Base-by-base conservation (phyloP, 1,284 basidiomycete genomes). In the Ceratobasidium sp. region DNA sequence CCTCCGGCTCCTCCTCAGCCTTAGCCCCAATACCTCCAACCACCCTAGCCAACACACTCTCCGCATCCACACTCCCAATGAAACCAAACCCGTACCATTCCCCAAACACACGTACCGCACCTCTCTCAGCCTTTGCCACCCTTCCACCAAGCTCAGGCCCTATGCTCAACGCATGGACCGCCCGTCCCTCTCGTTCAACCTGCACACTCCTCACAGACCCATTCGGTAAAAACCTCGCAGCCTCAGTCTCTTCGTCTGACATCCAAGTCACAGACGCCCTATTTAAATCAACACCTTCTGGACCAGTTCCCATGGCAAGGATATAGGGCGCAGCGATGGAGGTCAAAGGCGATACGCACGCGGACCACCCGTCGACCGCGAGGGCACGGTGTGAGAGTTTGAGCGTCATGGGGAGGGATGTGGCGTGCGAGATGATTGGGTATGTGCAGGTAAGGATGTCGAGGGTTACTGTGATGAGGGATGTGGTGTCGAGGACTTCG, bases 341-440 rank as follows among this genome's bases (percentile, higher is more conserved):
- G 6, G 86, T 84, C 77, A 93, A 85, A 80, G 92, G 91, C 80
- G 91, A 94, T 40, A 92, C 88, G 44, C 93, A 89, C 13, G 88
- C 83, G 79, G 91, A 90, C 97, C 97, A 99, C 20, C 92, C 95
- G 83, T 96, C 99, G 26, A 95, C 88, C 0, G 95, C 91, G 87
- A 0, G 95, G 92, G 83, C 96, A 98, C 0, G 97, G 90, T 0
- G 93, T 86, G 72, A 99, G 87, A 53, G 92, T 91, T 68, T 95
- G 86, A 80, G 89, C 91, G 84, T 98, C 96, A 83, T 94, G 91
- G 98, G 97, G 1, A 99, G 88, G 20, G 90, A 89, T n/a, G 93
- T 90, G 64, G 95, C 92, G 0, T 91, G 90, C 1, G 94, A 92
- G 81, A 99, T 95, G 77, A 97, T 90, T 0, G 95, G 94, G 84